Evolutionary conservation across 1,284 basidiomycete genomes (phyloP), one percentile per base, ranked within the genome.

Genomic region (Ceratobasidium sp.): DNA sequence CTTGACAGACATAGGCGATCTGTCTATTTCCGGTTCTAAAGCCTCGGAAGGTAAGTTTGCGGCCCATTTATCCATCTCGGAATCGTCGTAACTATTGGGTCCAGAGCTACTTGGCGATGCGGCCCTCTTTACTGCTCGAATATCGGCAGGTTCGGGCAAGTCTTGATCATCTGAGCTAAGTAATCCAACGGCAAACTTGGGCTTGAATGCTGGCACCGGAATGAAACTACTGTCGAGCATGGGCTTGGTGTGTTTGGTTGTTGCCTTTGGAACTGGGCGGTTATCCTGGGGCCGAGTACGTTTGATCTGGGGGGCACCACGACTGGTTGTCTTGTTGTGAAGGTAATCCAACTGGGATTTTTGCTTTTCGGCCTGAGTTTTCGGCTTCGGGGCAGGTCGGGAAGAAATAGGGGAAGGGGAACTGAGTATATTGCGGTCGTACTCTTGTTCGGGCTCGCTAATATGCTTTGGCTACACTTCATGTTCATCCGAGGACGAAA

Each of bases 1-100:
- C 17, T n/a, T 45, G 22, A 20, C 22, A n/a, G 42, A n/a, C 17
- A 17, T 20, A 20, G 5, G 42, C 1, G 64, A 55, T 15, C 42
- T 52, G 17, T 54, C 35, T 29, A 32, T 52, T 8, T 67, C 64
- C 29, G 55, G 22, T 29, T 67, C 64, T 20, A 67, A 32, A 31
- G 55, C 25, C 27, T 67, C 64, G 12, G 64, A 67, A 22, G 64
- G 64, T n/a, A 67, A 43, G 31, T 55, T 54, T 38, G 64, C 64
- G 13, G 52, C 64, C 64, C 64, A 67, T 7, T 31, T n/a, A 22
- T 67, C 64, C 52, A 67, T 67, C 12, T 67, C 64, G n/a, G 64
- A 67, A 32, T 67, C 50, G 29, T 55, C 64, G 22, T 67, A 67
- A 25, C 52, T 67, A 42, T 53, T 43, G 20, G 52, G 29, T n/a